A percentile compares a stretch with the other conserved stretches of the same genome.
phyloP scores from a whole-genome alignment of 2,329 filamentous ascomycete species.

The Albifimbria verrucaria region DNA sequence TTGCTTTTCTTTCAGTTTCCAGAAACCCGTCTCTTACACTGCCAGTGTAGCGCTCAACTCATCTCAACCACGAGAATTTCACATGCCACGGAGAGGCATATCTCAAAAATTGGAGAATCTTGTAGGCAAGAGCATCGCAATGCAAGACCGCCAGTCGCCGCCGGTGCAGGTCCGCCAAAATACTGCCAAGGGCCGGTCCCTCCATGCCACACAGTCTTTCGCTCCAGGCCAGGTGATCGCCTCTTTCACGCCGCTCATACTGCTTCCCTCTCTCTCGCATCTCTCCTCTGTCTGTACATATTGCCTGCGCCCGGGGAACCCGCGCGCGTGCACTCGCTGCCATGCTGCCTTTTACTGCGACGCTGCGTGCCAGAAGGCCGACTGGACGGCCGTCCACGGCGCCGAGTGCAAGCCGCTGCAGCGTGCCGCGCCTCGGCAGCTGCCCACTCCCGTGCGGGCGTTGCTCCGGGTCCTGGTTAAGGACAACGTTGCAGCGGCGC shows the following conservation, averaged over 20 bases:
- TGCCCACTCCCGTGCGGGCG: conserved; percentile 55
- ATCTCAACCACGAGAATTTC: too few species aligned
- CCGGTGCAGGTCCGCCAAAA: conserved; percentile 23
- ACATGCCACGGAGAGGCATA: too few species aligned
- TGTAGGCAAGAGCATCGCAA: neutral
- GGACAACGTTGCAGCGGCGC: conserved; percentile 26
- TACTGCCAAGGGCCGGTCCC: conserved; percentile 39
- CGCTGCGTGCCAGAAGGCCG: conserved; percentile 47
- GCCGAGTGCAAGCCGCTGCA: conserved; percentile 50
- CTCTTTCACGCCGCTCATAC: conserved; percentile 40
- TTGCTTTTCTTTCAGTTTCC: too few species aligned
- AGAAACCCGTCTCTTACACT: too few species aligned
- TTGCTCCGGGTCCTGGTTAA: conserved; percentile 49
- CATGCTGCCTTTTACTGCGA: conserved; percentile 53
- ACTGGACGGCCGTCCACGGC: conserved; percentile 52
- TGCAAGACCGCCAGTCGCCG: conserved; percentile 12
- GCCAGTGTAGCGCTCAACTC: too few species aligned
- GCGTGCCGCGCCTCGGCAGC: conserved; percentile 20
- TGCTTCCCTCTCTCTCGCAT: conserved; percentile 43
- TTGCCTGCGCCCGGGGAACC: conserved; percentile 36
- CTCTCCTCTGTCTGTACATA: conserved; percentile 43
- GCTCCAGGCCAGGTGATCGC: conserved; percentile 43
- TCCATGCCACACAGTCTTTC: conserved; percentile 41
- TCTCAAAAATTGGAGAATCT: too few species aligned
- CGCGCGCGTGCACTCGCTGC: conserved; percentile 50